A percentile compares a stretch with the other conserved stretches of the same genome.
phyloP scores from a whole-genome alignment of 2,329 filamentous ascomycete genomes.

The Zasmidium citrigriseum region DNA sequence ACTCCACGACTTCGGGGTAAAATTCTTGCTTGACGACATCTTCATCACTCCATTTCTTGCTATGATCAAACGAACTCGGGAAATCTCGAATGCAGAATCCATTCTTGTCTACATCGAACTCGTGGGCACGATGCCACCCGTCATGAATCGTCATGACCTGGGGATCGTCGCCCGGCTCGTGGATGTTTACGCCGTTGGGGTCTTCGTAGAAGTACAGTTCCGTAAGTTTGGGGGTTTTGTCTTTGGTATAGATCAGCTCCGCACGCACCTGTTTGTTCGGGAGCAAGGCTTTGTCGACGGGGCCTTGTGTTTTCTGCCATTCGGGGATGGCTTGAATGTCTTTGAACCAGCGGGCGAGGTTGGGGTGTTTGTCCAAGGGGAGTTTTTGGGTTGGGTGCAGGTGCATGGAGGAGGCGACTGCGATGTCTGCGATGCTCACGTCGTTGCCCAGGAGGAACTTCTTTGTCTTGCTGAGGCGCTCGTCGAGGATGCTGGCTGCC shows the following conservation, averaged over 20 bases:
- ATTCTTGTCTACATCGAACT: conserved; percentile 49
- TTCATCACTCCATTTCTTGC: conserved; percentile 41
- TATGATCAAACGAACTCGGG: conserved; percentile 5
- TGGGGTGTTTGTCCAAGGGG: conserved; percentile 42
- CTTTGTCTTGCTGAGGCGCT: conserved; percentile 36
- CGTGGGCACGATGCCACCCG: conserved; percentile 44
- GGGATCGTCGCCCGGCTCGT: conserved; percentile 43
- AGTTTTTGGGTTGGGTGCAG: conserved; percentile 37
- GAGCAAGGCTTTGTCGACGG: conserved; percentile 41
- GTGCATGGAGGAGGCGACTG: conserved; percentile 44
- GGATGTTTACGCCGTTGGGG: conserved; percentile 41
- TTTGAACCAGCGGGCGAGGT: conserved; percentile 41
- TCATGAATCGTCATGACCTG: conserved; percentile 44
- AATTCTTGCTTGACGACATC: conserved; percentile 44
- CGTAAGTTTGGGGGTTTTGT: conserved; percentile 39
- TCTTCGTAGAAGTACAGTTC: conserved; percentile 47
- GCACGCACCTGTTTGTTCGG: conserved; percentile 41
- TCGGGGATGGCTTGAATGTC: conserved; percentile 40
- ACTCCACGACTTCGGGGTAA: conserved; percentile 50
- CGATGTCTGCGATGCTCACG: conserved; percentile 45
- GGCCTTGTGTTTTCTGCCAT: conserved; percentile 44
- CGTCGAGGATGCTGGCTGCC: conserved; percentile 40
- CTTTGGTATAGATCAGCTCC: conserved; percentile 50
- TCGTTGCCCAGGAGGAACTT: conserved; percentile 41
- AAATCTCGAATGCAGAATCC: conserved; percentile 50